Conservation (phyloP, 73 alveolate species). For the Stentor coeruleus region DNA sequence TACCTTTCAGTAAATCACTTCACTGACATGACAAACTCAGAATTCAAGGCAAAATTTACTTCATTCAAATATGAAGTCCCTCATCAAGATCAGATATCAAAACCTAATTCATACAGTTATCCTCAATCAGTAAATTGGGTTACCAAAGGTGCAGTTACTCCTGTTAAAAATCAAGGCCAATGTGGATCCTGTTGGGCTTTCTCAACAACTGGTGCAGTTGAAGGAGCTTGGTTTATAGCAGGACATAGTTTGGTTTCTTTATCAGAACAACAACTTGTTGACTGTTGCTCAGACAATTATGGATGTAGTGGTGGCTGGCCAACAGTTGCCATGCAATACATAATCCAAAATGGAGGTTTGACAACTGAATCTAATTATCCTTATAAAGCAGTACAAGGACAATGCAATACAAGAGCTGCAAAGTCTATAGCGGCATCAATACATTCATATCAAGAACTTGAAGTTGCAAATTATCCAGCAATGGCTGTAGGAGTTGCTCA, state of each 20-base stretch:
- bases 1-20: constrained; percentile 34
- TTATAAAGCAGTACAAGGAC: constrained; percentile 42
- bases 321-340: constrained; percentile 40
- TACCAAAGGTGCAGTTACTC: constrained; percentile 70
- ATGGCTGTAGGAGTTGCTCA: constrained; percentile 17
- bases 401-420: constrained; percentile 23
- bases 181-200: constrained; percentile 92
- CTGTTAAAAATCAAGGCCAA: constrained; percentile 70
- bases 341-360: constrained; percentile 25
- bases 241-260: constrained; percentile 34
- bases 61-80: constrained; percentile 26
- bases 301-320: constrained; percentile 75
- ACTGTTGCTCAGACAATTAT: constrained; percentile 32
- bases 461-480: constrained; percentile 6
- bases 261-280: constrained; percentile 59
- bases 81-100: too few species aligned
- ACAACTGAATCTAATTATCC: constrained; percentile 50
- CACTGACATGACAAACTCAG: constrained; percentile 39
- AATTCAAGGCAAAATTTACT: constrained; percentile 29
- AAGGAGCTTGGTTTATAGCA: constrained; percentile 55
- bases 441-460: neutral
- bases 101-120: too few species aligned
- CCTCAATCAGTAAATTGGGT: constrained; percentile 51
- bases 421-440: constrained; percentile 3
- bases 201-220: constrained; percentile 86